Percentiles rank a stretch among this genome's conserved stretches.
Conservation (phyloP, 805 yeast species). For the Starmerella scarabaei region DNA sequence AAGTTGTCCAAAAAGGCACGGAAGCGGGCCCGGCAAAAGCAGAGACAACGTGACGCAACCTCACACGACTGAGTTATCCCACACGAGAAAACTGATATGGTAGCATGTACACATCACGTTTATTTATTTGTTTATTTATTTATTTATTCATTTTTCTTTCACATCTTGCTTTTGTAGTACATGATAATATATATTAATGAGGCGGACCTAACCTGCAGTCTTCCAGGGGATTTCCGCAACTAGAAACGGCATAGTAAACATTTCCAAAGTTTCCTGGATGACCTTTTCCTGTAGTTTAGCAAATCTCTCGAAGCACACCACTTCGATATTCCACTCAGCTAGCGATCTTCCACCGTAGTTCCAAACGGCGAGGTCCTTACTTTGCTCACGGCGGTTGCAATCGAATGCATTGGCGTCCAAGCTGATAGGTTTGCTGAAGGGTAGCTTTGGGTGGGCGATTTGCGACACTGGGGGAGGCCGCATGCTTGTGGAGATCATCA, state of each 20-base stretch:
- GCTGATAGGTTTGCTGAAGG: conserved; percentile 9
- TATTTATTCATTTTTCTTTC: no score
- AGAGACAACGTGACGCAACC: no score
- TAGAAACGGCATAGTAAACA: conserved; percentile 26
- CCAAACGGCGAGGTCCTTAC: conserved; percentile 23
- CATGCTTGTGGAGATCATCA: conserved; percentile 16
- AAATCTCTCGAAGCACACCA: conserved; percentile 29
- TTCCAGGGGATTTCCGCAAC: conserved; percentile 29
- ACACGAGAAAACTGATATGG: background rate
- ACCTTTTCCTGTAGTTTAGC: conserved; percentile 20
- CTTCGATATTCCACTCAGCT: conserved; percentile 30
- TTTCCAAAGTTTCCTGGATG: conserved; percentile 22
- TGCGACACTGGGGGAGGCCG: conserved; percentile 1
- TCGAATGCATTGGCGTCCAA: background rate
- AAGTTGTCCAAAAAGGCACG: background rate
- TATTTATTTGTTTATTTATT: no score
- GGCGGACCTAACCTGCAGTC: background rate
- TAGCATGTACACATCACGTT: background rate
- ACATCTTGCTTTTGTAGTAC: no score
- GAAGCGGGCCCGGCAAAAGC: background rate
- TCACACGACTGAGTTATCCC: no score
- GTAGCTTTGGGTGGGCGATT: conserved; percentile 16
- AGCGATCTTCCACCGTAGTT: conserved; percentile 31
- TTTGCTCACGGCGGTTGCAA: background rate
- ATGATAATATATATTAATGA: conserved; percentile 1